These are phyloP conservation scores for Fistulifera solaris DNA, from an alignment of 108 stramenopile genomes.

Conservation along the genomic window DNA sequence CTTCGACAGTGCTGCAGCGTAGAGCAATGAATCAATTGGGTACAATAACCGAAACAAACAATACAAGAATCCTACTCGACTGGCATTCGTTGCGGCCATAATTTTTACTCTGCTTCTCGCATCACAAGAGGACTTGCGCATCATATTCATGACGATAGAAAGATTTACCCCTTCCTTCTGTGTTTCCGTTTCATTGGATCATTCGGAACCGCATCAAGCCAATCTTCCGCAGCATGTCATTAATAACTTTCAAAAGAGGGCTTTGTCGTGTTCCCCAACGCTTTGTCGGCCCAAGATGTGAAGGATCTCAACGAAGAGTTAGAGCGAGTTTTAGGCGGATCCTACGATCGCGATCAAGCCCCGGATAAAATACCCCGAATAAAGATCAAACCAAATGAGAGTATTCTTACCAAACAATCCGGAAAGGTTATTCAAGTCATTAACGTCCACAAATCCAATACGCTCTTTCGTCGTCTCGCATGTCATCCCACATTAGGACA, in stretches of 20 bases:
- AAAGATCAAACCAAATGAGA: constrained; percentile 8
- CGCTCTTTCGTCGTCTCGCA: constrained; percentile 51
- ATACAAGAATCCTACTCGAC: too few species aligned
- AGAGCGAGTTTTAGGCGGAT: constrained; percentile 54
- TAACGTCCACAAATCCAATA: constrained; percentile 71
- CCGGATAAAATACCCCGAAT: constrained; percentile 63
- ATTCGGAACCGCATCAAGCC: too few species aligned
- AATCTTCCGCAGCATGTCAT: constrained; percentile 12
- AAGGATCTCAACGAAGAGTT: constrained; percentile 44
- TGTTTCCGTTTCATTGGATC: too few species aligned
- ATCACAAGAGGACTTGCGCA: too few species aligned
- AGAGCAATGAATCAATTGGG: too few species aligned
- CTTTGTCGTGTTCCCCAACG: constrained; percentile 40
- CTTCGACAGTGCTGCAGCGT: too few species aligned
- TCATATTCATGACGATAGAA: too few species aligned
- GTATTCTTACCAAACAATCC: constrained; percentile 17
- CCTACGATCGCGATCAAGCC: constrained; percentile 43
- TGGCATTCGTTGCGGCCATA: too few species aligned
- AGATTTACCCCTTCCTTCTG: too few species aligned
- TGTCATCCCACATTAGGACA: constrained; percentile 31
- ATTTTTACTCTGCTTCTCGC: too few species aligned
- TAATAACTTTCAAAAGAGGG: constrained; percentile 46
- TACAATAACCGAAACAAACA: too few species aligned
- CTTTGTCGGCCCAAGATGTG: constrained; percentile 22
- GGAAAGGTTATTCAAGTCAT: constrained; percentile 70